Evolutionary conservation across 164 flowering plant species (phyloP).

Genomic region (Magnolia officinalis): DNA sequence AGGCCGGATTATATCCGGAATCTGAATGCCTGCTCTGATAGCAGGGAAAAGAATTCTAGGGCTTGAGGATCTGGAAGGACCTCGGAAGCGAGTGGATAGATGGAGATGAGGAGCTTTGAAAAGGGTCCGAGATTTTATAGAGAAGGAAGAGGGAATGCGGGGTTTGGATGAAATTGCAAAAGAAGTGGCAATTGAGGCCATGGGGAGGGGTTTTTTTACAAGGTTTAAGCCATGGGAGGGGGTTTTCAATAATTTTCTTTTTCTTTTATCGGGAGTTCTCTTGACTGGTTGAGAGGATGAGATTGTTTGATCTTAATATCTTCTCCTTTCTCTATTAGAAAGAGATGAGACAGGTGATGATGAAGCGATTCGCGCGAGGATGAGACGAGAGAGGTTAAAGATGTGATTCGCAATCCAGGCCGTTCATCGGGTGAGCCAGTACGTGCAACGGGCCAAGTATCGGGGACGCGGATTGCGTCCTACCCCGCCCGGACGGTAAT

Average conservation of each 20-base stretch:
- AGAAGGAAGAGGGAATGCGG: slow-evolving; percentile 9
- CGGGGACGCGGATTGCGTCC: no score
- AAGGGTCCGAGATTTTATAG: slow-evolving; percentile 10
- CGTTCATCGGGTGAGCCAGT: no score
- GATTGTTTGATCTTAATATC: not conserved
- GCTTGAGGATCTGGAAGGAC: slow-evolving; percentile 4
- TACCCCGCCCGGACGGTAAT: no score
- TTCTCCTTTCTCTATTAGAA: no score
- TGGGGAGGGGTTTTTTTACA: slow-evolving; percentile 1
- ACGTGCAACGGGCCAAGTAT: no score
- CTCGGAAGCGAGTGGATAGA: slow-evolving; percentile 19
- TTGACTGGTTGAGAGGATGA: not conserved
- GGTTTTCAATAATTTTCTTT: not conserved
- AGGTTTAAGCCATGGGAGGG: not conserved
- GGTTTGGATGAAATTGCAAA: slow-evolving; percentile 29
- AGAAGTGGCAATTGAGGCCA: slow-evolving; percentile 54
- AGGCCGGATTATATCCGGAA: slow-evolving; percentile 39
- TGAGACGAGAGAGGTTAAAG: no score
- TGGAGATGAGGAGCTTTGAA: slow-evolving; percentile 17
- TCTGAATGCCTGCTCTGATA: slow-evolving; percentile 38
- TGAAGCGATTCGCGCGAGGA: no score
- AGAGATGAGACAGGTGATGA: no score
- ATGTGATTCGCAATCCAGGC: no score
- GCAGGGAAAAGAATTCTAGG: slow-evolving; percentile 23
- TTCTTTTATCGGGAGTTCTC: not conserved